These are phyloP conservation scores for Cytospora chrysosperma DNA, from an alignment of 2,329 filamentous ascomycete species.

Conservation along the genomic window DNA sequence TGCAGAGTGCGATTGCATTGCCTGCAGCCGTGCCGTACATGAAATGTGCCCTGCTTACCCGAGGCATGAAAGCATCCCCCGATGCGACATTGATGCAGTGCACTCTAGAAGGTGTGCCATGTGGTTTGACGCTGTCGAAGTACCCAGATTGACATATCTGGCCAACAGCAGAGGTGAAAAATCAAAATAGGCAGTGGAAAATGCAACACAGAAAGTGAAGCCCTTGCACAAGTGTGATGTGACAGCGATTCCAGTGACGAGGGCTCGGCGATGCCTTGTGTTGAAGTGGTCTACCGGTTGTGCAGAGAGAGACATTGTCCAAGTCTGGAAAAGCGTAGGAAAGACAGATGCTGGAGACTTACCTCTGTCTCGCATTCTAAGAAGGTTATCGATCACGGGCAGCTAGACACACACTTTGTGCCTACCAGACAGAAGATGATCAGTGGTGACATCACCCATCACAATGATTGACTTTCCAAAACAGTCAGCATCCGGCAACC, in stretches of 20 bases:
- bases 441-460: neutral
- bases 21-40: neutral
- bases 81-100: no score
- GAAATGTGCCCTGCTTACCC: neutral
- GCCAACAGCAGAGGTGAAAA: neutral
- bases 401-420: neutral
- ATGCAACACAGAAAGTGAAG: neutral
- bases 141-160: neutral
- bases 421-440: neutral
- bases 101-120: neutral
- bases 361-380: neutral
- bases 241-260: neutral
- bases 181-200: neutral
- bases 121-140: no score
- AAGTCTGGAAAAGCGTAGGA: neutral
- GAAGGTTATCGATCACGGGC: neutral
- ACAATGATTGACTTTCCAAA: neutral
- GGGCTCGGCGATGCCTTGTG: neutral
- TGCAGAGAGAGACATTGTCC: conserved; percentile 3
- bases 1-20: neutral
- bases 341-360: neutral
- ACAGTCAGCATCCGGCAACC: neutral
- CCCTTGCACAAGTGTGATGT: conserved; percentile 8
- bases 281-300: neutral
- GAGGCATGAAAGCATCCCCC: neutral